These are phyloP conservation scores for Solanum hybrid DNA, from an alignment of 305 asterid species.

Conservation along the genomic window DNA sequence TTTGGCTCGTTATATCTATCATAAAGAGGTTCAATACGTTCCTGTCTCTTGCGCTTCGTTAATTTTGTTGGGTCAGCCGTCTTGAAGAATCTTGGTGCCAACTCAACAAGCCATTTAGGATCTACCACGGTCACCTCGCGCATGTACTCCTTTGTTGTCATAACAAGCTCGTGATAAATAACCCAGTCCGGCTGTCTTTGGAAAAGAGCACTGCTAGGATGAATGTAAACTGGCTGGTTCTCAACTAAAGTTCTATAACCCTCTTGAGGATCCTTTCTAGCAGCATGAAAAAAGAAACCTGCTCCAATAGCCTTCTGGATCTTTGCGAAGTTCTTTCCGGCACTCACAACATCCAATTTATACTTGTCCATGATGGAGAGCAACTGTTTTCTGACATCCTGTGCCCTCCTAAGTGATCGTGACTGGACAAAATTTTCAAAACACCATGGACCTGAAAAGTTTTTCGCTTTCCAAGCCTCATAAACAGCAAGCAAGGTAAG, in stretches of 20 bases:
- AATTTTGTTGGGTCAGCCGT: conserved; percentile 75
- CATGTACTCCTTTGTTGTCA: conserved; percentile 88
- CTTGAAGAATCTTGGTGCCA: conserved; percentile 87
- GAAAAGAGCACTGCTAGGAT: conserved; percentile 83
- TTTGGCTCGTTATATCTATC: conserved; percentile 87
- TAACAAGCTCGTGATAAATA: conserved; percentile 71
- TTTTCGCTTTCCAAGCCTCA: conserved; percentile 88
- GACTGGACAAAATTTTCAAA: conserved; percentile 82
- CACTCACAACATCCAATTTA: conserved; percentile 70
- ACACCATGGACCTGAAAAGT: conserved; percentile 86
- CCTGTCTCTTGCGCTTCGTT: conserved; percentile 92
- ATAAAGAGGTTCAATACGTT: conserved; percentile 74
- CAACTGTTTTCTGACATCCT: conserved; percentile 79
- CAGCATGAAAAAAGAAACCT: conserved; percentile 83
- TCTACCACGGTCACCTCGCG: conserved; percentile 74
- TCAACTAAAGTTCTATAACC: conserved; percentile 75
- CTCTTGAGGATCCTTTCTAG: conserved; percentile 89
- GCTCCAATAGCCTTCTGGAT: conserved; percentile 78
- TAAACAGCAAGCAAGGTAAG: conserved; percentile 78
- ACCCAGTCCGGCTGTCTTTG: conserved; percentile 93
- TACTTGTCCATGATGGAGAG: conserved; percentile 91
- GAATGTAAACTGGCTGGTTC: conserved; percentile 80
- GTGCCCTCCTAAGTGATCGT: conserved; percentile 71
- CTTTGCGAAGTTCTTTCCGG: conserved; percentile 68
- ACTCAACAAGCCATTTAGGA: conserved; percentile 83